These are phyloP conservation scores for Neophaeococcomyces aloes DNA, from an alignment of 2,329 filamentous ascomycete genomes.

Conservation along the genomic window DNA sequence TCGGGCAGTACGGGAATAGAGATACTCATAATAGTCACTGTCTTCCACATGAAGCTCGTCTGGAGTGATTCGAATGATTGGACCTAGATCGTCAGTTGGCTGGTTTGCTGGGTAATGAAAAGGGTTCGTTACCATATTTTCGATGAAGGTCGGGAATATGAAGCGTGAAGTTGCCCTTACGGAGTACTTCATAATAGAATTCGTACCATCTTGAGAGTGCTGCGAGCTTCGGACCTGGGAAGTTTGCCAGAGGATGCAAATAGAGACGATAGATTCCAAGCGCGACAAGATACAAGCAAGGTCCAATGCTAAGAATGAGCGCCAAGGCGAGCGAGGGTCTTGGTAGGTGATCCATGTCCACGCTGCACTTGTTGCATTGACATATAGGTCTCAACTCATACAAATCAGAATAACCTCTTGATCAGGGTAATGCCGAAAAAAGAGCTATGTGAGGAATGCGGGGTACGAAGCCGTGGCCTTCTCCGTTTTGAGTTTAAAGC, in stretches of 20 bases:
- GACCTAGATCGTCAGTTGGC: slow-evolving; percentile 4
- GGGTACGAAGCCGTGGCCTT: too few species aligned
- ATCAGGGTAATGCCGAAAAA: too few species aligned
- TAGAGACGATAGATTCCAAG: slow-evolving; percentile 22
- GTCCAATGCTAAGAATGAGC: background rate
- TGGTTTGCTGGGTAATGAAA: background rate
- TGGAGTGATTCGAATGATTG: slow-evolving; percentile 17
- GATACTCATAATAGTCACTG: slow-evolving; percentile 15
- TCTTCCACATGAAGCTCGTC: slow-evolving; percentile 19
- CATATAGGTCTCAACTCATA: too few species aligned
- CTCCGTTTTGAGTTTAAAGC: too few species aligned
- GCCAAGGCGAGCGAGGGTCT: background rate
- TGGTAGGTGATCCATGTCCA: too few species aligned
- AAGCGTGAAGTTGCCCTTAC: slow-evolving; percentile 25
- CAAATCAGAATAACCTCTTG: too few species aligned
- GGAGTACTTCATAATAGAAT: slow-evolving; percentile 25
- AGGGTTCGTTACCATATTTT: slow-evolving; percentile 25
- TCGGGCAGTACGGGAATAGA: slow-evolving; percentile 12
- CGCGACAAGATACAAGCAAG: background rate
- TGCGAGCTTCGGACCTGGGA: slow-evolving; percentile 28
- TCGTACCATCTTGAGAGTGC: slow-evolving; percentile 24
- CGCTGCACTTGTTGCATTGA: too few species aligned
- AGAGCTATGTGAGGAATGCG: too few species aligned
- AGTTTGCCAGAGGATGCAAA: slow-evolving; percentile 26
- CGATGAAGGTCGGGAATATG: slow-evolving; percentile 28